Percentiles rank a stretch among this genome's conserved stretches.
Conservation (phyloP, 73 alveolate species). For the Paramecium biaurelia region DNA sequence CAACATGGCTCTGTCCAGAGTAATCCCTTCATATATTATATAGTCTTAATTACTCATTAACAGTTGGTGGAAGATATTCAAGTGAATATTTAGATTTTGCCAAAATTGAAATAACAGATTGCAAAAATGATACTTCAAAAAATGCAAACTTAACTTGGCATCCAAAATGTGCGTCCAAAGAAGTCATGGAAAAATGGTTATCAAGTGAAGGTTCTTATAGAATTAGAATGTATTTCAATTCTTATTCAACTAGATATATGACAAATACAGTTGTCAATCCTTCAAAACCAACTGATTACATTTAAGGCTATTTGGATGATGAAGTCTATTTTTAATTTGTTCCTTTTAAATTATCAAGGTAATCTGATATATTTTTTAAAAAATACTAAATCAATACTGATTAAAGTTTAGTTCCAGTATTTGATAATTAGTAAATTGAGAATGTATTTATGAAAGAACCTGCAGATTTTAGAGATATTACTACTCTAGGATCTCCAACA, state of each 20-base stretch:
- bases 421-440: background rate
- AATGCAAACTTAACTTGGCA: constrained; percentile 29
- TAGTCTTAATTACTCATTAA: background rate
- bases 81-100: constrained; percentile 35
- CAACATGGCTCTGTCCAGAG: constrained; percentile 40
- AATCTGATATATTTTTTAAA: background rate
- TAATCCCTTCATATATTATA: background rate
- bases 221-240: background rate
- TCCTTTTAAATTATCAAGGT: background rate
- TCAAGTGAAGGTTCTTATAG: background rate
- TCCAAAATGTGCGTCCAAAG: constrained; percentile 6
- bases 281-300: background rate
- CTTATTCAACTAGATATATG: background rate
- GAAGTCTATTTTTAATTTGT: constrained; percentile 33
- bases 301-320: constrained; percentile 8
- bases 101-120: background rate
- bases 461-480: constrained; percentile 30
- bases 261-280: constrained; percentile 20
- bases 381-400: constrained; percentile 9
- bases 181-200: background rate
- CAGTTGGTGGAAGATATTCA: constrained; percentile 27
- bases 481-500: background rate
- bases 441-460: constrained; percentile 9
- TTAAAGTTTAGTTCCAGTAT: constrained; percentile 21
- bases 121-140: background rate